Evolutionary conservation across 2,329 filamentous ascomycete species (phyloP), one percentile per base, ranked within the genome.

Genomic region (Phyllosticta paracitricarpa): DNA sequence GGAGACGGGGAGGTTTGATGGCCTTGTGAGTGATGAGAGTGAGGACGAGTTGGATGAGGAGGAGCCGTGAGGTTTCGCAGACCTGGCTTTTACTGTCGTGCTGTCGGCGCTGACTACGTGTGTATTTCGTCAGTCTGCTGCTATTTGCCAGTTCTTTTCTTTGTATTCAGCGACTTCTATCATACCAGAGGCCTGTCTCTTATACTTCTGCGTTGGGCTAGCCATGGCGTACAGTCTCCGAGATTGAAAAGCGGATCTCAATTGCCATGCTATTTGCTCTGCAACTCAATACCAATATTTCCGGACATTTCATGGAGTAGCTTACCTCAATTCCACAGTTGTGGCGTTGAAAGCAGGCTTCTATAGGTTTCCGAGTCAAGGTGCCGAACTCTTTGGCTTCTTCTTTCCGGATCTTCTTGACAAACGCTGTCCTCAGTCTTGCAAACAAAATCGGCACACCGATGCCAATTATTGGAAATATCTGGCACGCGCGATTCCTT

Each of bases 1-100:
- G 1, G 81, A 84, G 69, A 77, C 75, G 28, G 80, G 82, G 40
- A 76, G 77, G 0, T 67, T 84, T 51, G 67, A 71, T 35, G 78
- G 76, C 0, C 83, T 83, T 80, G 70, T 78, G 6, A 77, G 81
- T 68, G 76, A 78, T 33, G 72, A 51, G 22, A 33, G 73, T 30
- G 62, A 64, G 1, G 67, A 67, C 9, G 64, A 64, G 3, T 59
- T 54, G 19, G 56, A 48, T 2, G 68, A 69, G 25, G 68, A 68
- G 54, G 69, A 25, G 64, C 12, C 6, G 40, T 48, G 17, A 48
- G 10, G 6, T 12, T 12, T 2, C 0, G n/a, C 1, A 22, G 19
- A 2, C 19, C 19, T 22, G 19, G 19, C 19, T 1, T 22, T 22
- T 22, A 22, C 3, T 48, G 40, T 19, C 3, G 14, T 6, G 4